Percentiles rank a stretch among this genome's conserved stretches.
Evolutionary conservation across 2,329 filamentous ascomycete genomes (phyloP).

Genomic region (Trematosphaeria pertusa): DNA sequence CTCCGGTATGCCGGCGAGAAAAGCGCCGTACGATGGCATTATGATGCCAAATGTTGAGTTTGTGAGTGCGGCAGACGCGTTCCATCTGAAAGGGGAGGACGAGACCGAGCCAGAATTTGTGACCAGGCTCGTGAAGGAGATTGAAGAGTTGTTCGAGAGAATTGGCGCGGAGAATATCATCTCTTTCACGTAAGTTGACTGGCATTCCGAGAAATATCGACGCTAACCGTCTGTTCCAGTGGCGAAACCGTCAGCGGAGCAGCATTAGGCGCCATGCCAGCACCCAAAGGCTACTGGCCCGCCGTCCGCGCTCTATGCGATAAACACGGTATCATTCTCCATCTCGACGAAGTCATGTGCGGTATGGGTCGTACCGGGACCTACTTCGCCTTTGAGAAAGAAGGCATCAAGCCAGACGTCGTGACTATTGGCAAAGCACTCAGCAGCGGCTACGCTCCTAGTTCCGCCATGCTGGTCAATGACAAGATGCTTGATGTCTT

Average conservation of each 20-base stretch:
- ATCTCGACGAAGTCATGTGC: constrained; percentile 57
- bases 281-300: constrained; percentile 62
- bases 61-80: constrained; percentile 72
- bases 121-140: constrained; percentile 55
- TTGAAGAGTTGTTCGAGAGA: constrained; percentile 64
- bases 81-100: constrained; percentile 58
- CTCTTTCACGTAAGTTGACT: constrained; percentile 53
- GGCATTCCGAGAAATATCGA: too few species aligned
- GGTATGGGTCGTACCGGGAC: constrained; percentile 38
- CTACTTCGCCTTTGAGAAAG: constrained; percentile 48
- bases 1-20: constrained; percentile 65
- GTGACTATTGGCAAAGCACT: constrained; percentile 70
- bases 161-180: constrained; percentile 57
- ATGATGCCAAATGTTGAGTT: constrained; percentile 62
- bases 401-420: constrained; percentile 65
- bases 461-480: constrained; percentile 65
- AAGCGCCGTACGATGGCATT: constrained; percentile 67
- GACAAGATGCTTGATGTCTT: constrained; percentile 54
- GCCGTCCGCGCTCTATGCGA: constrained; percentile 62
- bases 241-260: constrained; percentile 33
- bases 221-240: constrained; percentile 72
- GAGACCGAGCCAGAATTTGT: constrained; percentile 68
- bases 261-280: constrained; percentile 57
- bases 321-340: constrained; percentile 62
- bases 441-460: constrained; percentile 67